Evolutionary conservation across 257 asterid genomes (phyloP), one percentile per base, ranked within the genome.

Genomic region (Verbascum thapsus): DNA sequence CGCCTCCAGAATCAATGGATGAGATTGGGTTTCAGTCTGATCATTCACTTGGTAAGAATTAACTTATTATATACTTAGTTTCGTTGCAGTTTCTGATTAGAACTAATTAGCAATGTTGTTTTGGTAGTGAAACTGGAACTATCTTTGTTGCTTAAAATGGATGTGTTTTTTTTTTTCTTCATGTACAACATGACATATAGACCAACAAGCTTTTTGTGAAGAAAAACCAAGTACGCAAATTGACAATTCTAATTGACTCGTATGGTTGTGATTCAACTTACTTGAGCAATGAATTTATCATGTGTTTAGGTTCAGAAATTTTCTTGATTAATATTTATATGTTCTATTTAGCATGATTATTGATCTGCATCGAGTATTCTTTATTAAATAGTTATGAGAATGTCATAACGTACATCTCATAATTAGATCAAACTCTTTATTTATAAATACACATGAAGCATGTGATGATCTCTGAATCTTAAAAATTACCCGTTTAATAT

Each of bases 1-100:
- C 47, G 72, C 94, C 88, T 23, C 76, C 79, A 3, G 0, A 34
- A 63, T 61, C 72, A 7, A 79, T 76, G 6, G 73, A 70, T 16
- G 63, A 17, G 9, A 50, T 19, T 13, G 67, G 66, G 45, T 26
- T 37, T 4, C 61, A 22, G 47, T 32, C 47, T 17, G 34, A 52
- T 4, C 54, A 50, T 59, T 59, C 6, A 19, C 58, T 61, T 53
- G 74, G 12, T 70, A 71, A 71, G 35, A 35, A 30, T 20, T 13
- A 22, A 54, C n/a, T 32, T 9, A 51, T 37, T 18, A 26, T 15
- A 30, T 43, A n/a, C 42, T 72, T 53, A 52, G 44, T 58, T 40
- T 5, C 11, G 61, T 51, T 42, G 30, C 53, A 47, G 54, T 70
- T 40, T 49, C 40, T 44, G 53, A 9, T 19, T 54, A 42, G 49